Evolutionary conservation across 75 land plant species (phyloP), one percentile per base, ranked within the genome.

Genomic region (Cunninghamia lanceolata): DNA sequence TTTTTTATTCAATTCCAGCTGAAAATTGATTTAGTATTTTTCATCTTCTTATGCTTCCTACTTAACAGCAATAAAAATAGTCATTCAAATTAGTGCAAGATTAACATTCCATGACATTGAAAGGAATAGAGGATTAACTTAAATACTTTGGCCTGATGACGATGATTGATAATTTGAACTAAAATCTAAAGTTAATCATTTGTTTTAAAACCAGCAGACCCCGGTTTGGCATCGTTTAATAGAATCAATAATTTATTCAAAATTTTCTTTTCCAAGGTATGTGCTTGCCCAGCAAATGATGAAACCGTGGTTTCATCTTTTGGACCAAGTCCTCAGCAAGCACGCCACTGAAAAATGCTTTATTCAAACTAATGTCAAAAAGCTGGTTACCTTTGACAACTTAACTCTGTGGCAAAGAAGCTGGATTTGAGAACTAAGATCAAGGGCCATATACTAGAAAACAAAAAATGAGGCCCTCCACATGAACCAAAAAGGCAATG

Each of bases 291-390:
- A n/a, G 45, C 32, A 28, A 80, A 80, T 43, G 46, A 80, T 45
- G 52, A 43, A 28, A 36, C 82, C 30, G 19, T 79, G 82, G 82
- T 79, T 43, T 43, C 82, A 19, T 39, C 50, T 73, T 80, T 43
- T 45, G 46, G 32, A 45, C 50, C 82, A 80, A 80, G 32, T 40
- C 46, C 82, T 28, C 10, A 2, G 28, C 30, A 80, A 45, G 52
- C 82, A 80, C 15, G n/a, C 45, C 42, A 80, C 82, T n/a, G 42
- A 28, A 80, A 79, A 80, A 21, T n/a, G 45, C 30, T 80, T 50
- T 80, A 80, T 43, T 80, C 30, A 45, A 80, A 80, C 82, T 71
- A 70, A 40, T 15, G 14, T 42, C 14, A 10, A 43, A 45, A 42
- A 45, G 82, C 34, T 10, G 14, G 11, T 80, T 80, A n/a, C 32